Evolutionary conservation across 768 basidiomycete species (phyloP).

Genomic region (Hygrocybe punicea): DNA sequence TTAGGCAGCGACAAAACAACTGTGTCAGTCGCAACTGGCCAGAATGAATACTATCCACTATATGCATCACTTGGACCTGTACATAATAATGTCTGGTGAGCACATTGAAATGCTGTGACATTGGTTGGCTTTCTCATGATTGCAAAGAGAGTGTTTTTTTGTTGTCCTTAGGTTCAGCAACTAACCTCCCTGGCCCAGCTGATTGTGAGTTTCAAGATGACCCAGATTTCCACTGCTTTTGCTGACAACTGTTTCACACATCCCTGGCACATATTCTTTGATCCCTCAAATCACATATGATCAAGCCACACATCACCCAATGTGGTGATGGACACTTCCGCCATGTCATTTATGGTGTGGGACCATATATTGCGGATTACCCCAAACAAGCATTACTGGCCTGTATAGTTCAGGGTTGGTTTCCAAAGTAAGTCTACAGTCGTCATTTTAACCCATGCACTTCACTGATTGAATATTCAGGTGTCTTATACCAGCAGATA

Average conservation of each 20-base stretch:
- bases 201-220: slow-evolving; percentile 12
- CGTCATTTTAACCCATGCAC: neutral
- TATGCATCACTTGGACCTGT: slow-evolving; percentile 32
- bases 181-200: slow-evolving; percentile 6
- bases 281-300: slow-evolving; percentile 24
- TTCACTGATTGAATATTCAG: slow-evolving; percentile 1
- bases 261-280: slow-evolving; percentile 17
- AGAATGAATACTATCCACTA: slow-evolving; percentile 38
- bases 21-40: slow-evolving; percentile 39
- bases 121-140: slow-evolving; percentile 35
- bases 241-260: slow-evolving; percentile 23
- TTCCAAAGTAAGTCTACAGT: slow-evolving; percentile 22
- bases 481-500: slow-evolving; percentile 12
- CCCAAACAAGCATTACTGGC: slow-evolving; percentile 24
- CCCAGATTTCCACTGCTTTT: slow-evolving; percentile 19
- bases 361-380: slow-evolving; percentile 31
- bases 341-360: slow-evolving; percentile 22
- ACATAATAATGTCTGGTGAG: slow-evolving; percentile 25
- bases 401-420: slow-evolving; percentile 25
- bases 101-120: slow-evolving; percentile 29
- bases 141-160: slow-evolving; percentile 30
- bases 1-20: slow-evolving; percentile 43
- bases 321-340: slow-evolving; percentile 29
- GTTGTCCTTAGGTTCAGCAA: neutral
- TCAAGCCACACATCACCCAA: slow-evolving; percentile 18